phyloP scores from a whole-genome alignment of 331 rosid genomes.

The Ulmus americana region DNA sequence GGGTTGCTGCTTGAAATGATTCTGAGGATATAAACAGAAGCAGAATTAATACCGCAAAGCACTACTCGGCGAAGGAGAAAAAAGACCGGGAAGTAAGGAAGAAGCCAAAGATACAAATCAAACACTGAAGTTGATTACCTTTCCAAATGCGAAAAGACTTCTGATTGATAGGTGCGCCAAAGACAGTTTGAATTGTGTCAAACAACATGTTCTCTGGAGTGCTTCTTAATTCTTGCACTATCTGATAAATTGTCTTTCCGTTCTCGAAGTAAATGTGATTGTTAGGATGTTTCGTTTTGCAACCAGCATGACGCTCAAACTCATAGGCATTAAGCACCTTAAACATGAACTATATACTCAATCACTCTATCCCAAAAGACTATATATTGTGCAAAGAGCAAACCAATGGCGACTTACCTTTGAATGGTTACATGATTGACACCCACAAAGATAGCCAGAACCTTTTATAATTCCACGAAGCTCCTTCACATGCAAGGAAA shows the following conservation, averaged over 20 bases:
- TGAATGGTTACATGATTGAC: slow-evolving; percentile 64
- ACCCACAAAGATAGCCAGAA: slow-evolving; percentile 85
- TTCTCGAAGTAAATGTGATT: slow-evolving; percentile 80
- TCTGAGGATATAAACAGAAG: slow-evolving; percentile 32
- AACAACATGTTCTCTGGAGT: slow-evolving; percentile 72
- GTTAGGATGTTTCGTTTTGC: slow-evolving; percentile 91
- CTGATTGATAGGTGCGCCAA: slow-evolving; percentile 82
- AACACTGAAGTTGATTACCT: slow-evolving; percentile 33
- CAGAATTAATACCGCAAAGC: slow-evolving; percentile 10
- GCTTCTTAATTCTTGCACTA: slow-evolving; percentile 78
- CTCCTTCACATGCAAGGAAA: slow-evolving; percentile 46
- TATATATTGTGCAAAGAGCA: slow-evolving; percentile 14
- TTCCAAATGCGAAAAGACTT: slow-evolving; percentile 74
- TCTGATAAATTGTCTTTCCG: slow-evolving; percentile 80
- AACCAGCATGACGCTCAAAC: slow-evolving; percentile 85
- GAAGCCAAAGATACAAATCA: not conserved
- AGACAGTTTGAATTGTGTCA: slow-evolving; percentile 65
- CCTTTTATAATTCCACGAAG: slow-evolving; percentile 84
- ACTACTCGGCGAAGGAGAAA: not conserved
- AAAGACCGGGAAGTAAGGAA: not conserved
- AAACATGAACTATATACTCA: slow-evolving; percentile 14
- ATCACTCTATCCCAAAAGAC: slow-evolving; percentile 12
- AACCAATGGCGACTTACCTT: slow-evolving; percentile 40
- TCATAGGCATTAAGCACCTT: slow-evolving; percentile 87
- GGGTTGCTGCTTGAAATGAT: slow-evolving; percentile 89